phyloP scores from a whole-genome alignment of 1,284 basidiomycete genomes.

The Cryptococcus sp. region DNA sequence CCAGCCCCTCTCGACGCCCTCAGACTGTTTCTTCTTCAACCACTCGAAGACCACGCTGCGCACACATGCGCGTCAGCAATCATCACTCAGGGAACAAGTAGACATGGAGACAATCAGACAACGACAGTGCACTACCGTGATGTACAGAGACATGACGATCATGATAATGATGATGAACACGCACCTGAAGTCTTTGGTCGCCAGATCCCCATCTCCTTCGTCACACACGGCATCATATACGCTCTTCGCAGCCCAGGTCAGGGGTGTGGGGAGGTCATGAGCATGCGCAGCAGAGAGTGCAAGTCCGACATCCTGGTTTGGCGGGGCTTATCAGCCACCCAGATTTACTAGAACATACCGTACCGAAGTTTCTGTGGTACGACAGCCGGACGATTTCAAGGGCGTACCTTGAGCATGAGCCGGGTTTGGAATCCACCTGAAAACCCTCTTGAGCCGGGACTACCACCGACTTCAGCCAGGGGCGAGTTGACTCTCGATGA shows the following conservation, averaged over 20 bases:
- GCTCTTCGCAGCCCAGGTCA: slow-evolving; percentile 45
- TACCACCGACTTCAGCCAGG: slow-evolving; percentile 32
- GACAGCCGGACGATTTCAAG: no score
- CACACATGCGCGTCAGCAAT: background rate
- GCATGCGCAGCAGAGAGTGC: slow-evolving; percentile 42
- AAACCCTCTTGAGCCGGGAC: slow-evolving; percentile 42
- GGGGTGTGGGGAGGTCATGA: slow-evolving; percentile 39
- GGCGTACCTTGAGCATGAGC: slow-evolving; percentile 49
- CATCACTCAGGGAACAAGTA: slow-evolving; percentile 3
- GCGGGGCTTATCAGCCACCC: background rate
- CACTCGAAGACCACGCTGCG: slow-evolving; percentile 49
- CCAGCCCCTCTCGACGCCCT: slow-evolving; percentile 48
- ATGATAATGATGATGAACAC: background rate
- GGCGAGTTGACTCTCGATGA: slow-evolving; percentile 47
- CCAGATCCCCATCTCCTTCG: slow-evolving; percentile 37
- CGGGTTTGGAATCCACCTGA: slow-evolving; percentile 44
- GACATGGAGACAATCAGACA: background rate
- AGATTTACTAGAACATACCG: no score
- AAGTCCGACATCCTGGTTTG: slow-evolving; percentile 41
- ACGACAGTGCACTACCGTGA: background rate
- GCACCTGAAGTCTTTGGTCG: slow-evolving; percentile 46
- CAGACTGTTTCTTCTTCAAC: slow-evolving; percentile 39
- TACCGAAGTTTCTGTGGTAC: no score
- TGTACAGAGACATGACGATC: no score
- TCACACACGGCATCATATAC: slow-evolving; percentile 44